Percentiles rank a stretch among this genome's conserved stretches.
phyloP scores from a whole-genome alignment of 2,329 filamentous ascomycete genomes.

The Curvularia verruculosa region DNA sequence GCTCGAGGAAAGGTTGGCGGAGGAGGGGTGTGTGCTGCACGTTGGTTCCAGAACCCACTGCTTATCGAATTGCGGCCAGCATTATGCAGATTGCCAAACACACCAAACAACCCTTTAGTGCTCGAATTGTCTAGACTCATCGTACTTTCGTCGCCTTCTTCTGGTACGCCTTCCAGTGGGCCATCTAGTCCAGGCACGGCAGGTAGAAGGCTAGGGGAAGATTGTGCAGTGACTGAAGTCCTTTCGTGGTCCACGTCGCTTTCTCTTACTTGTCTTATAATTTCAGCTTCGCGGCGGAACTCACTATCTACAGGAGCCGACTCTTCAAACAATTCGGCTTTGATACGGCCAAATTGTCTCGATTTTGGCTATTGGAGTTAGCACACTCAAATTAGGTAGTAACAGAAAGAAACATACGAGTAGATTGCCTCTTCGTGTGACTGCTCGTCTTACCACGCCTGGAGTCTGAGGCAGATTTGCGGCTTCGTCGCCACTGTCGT shows the following conservation, averaged over 20 bases:
- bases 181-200: constrained; percentile 62
- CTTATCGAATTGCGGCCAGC: constrained; percentile 73
- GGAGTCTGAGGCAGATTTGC: constrained; percentile 61
- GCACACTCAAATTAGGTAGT: background rate
- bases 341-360: constrained; percentile 91
- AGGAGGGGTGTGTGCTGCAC: constrained; percentile 64
- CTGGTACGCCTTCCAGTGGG: constrained; percentile 70
- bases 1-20: constrained; percentile 64
- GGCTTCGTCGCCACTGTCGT: constrained; percentile 76
- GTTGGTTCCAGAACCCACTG: constrained; percentile 78
- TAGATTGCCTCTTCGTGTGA: constrained; percentile 87
- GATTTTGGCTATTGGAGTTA: constrained; percentile 76
- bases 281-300: constrained; percentile 88
- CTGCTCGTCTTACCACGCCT: constrained; percentile 79
- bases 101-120: constrained; percentile 61
- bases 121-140: constrained; percentile 58
- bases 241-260: constrained; percentile 70
- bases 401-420: constrained; percentile 63
- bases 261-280: constrained; percentile 92
- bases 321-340: constrained; percentile 88
- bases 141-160: constrained; percentile 64
- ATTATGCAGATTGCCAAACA: constrained; percentile 78
- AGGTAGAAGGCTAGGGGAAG: constrained; percentile 70
- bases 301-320: constrained; percentile 86
- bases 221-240: constrained; percentile 65